These are phyloP conservation scores for Ochetophila trinervis DNA, from an alignment of 306 rosid genomes.

Conservation along the genomic window DNA sequence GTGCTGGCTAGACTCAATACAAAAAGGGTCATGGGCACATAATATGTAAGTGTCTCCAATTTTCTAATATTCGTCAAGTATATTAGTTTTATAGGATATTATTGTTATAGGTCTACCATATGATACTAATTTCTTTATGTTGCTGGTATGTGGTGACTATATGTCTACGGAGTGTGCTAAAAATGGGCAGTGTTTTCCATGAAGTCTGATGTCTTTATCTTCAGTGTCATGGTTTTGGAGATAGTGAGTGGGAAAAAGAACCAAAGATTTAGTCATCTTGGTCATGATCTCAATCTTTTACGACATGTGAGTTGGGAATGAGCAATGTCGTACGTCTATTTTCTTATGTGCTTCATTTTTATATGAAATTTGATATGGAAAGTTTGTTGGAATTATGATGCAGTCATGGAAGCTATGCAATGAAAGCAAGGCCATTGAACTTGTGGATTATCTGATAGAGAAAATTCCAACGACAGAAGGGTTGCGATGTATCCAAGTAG, in stretches of 20 bases:
- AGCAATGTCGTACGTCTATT: not conserved
- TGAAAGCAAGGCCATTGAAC: slow-evolving; percentile 43
- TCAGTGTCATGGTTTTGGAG: slow-evolving; percentile 59
- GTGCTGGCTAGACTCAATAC: slow-evolving; percentile 1
- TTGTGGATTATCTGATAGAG: too few relatives aligned
- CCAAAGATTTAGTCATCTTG: slow-evolving; percentile 40
- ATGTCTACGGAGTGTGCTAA: slow-evolving; percentile 73
- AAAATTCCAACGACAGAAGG: too few relatives aligned
- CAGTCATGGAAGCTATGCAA: slow-evolving; percentile 65
- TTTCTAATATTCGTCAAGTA: not conserved
- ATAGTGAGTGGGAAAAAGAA: slow-evolving; percentile 54
- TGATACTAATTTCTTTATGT: not conserved
- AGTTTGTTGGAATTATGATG: not conserved
- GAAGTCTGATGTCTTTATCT: slow-evolving; percentile 64
- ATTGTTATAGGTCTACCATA: too few relatives aligned
- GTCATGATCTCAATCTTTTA: slow-evolving; percentile 53
- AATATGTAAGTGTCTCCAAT: slow-evolving; percentile 14
- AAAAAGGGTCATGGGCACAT: slow-evolving; percentile 13
- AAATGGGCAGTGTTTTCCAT: slow-evolving; percentile 52
- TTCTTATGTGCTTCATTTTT: not conserved
- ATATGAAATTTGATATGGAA: not conserved
- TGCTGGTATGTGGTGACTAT: slow-evolving; percentile 37
- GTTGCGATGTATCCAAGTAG: too few relatives aligned
- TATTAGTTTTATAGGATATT: not conserved
- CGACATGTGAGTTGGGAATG: slow-evolving; percentile 33